Evolutionary conservation across 2,329 filamentous ascomycete genomes (phyloP), one percentile per base, ranked within the genome.

Genomic region (Trichoderma cornu-damae): DNA sequence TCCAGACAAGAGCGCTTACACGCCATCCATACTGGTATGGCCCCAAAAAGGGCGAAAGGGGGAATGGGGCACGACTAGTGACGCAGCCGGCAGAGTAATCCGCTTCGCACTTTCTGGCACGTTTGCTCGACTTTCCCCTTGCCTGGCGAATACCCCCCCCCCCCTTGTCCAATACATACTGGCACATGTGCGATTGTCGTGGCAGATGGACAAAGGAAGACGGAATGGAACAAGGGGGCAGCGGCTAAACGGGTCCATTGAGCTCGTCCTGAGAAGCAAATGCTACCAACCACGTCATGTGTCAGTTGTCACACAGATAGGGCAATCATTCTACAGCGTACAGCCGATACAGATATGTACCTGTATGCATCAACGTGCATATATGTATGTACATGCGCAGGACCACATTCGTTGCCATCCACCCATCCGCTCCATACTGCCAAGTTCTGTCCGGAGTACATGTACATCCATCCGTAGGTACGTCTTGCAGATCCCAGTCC

Each of bases 301-400:
- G 32, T 54, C 51, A 54, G 30, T 54, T 54, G 14, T 54, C 51
- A 54, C 51, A 54, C 51, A 47, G 51, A 54, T 54, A 47, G 51
- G 51, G 51, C 51, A 54, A 47, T 46, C 42, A 54, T 54, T 46
- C 51, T 46, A 54, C 49, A 26, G 30, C 35, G 30, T 48, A 44
- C 28, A 56, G 35, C 34, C 32, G 53, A 56, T 49, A 37, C 34
- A 42, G 43, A 48, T 38, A 49, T 44, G 43, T 48, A 38, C n/a
- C n/a, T n/a, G 22, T 20, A 56, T 48, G 44, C 44, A 48, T 34
- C 53, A 20, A 30, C 51, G 40, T 46, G 51, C 40, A 54, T 54
- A 16, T 34, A 37, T 34, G 7, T 26, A 16, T n/a, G 7, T 26
- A 49, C 32, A 14, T 35, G 26, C 50, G 42, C 42, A 38, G 51